phyloP scores from a whole-genome alignment of 2,329 filamentous ascomycete genomes.

The Cladophialophora exuberans region DNA sequence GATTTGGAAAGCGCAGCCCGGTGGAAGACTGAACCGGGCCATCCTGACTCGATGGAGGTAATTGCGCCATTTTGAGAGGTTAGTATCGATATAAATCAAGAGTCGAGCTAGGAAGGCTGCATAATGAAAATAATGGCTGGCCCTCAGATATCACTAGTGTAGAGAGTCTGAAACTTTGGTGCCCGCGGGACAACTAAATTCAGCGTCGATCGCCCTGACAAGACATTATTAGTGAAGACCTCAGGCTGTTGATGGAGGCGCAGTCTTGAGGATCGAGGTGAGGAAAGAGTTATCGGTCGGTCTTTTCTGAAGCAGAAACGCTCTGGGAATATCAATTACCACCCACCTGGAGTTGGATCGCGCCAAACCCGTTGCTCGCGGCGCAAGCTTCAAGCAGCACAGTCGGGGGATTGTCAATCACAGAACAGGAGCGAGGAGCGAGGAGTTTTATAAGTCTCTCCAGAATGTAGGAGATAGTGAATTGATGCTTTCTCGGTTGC shows the following conservation, averaged over 20 bases:
- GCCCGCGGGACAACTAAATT: too few species aligned
- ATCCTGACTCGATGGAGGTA: slow-evolving; percentile 9
- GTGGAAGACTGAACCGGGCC: slow-evolving; percentile 6
- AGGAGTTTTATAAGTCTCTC: too few species aligned
- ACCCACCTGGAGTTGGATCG: background rate
- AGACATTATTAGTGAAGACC: too few species aligned
- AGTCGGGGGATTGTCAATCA: too few species aligned
- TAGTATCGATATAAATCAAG: background rate
- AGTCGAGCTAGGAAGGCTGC: slow-evolving; percentile 1
- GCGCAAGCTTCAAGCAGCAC: background rate
- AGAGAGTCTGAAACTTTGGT: too few species aligned
- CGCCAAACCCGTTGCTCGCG: background rate
- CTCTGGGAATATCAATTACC: background rate
- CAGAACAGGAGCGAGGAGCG: too few species aligned
- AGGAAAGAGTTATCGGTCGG: too few species aligned
- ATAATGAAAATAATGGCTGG: slow-evolving; percentile 16
- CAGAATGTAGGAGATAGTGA: background rate
- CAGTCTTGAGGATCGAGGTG: too few species aligned
- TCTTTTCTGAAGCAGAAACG: background rate
- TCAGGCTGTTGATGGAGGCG: too few species aligned
- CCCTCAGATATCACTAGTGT: too few species aligned
- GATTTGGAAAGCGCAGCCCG: slow-evolving; percentile 13
- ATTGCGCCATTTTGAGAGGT: slow-evolving; percentile 11
- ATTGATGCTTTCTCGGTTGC: background rate
- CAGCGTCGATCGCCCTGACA: too few species aligned